phyloP scores from a whole-genome alignment of 1,284 basidiomycete genomes.

The Ganoderma boninense region DNA sequence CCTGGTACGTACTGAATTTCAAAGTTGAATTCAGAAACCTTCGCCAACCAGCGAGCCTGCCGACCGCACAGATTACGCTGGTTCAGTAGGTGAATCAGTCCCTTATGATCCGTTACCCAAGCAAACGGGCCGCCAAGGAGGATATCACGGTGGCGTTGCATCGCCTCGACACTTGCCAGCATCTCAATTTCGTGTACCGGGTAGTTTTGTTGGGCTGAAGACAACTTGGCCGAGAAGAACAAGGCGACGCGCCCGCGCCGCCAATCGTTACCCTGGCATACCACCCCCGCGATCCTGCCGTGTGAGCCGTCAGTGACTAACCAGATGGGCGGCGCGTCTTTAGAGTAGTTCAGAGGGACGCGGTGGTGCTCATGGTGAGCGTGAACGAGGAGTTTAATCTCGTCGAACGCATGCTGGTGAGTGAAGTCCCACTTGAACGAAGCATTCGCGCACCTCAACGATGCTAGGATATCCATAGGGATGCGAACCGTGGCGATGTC shows the following conservation, averaged over 20 bases:
- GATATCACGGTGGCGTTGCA: slow-evolving; percentile 38
- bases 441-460: slow-evolving; percentile 21
- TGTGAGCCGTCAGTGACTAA: slow-evolving; percentile 28
- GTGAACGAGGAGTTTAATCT: slow-evolving; percentile 33
- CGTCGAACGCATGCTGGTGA: slow-evolving; percentile 38
- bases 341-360: slow-evolving; percentile 30
- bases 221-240: slow-evolving; percentile 42
- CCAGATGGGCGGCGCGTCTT: slow-evolving; percentile 24
- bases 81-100: slow-evolving; percentile 33
- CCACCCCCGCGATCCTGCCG: slow-evolving; percentile 4
- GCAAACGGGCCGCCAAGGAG: slow-evolving; percentile 30
- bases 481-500: slow-evolving; percentile 21
- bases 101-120: slow-evolving; percentile 38
- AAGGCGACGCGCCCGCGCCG: slow-evolving; percentile 24
- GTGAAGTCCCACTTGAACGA: slow-evolving; percentile 31
- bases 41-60: no score
- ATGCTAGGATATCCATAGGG: slow-evolving; percentile 31
- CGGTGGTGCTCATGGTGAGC: slow-evolving; percentile 28
- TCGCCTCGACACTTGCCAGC: slow-evolving; percentile 40
- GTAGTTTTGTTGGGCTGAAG: slow-evolving; percentile 33
- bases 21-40: no score
- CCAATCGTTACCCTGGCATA: slow-evolving; percentile 36
- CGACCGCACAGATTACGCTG: slow-evolving; percentile 21
- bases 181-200: slow-evolving; percentile 10
- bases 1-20: no score